Evolutionary conservation across 768 basidiomycete species (phyloP).

Genomic region (Mycena filopes): DNA sequence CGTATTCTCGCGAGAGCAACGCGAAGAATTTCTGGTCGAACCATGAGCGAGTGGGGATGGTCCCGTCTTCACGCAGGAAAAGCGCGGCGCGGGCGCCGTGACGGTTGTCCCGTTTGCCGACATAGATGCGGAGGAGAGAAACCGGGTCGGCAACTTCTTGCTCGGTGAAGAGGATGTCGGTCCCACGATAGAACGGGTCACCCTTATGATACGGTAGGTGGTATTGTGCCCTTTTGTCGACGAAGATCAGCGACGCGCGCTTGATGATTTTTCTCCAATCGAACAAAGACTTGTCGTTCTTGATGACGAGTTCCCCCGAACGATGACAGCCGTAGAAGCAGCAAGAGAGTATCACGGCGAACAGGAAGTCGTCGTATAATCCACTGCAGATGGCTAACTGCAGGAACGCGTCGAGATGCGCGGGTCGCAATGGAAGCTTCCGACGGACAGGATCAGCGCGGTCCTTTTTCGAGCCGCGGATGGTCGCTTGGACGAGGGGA

Average conservation of each 20-base stretch:
- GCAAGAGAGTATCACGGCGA: constrained; percentile 37
- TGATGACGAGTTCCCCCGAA: constrained; percentile 36
- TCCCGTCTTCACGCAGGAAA: constrained; percentile 36
- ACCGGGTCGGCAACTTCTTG: constrained; percentile 37
- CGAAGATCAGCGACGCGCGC: constrained; percentile 33
- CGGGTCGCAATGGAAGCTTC: constrained; percentile 34
- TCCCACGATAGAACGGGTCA: constrained; percentile 41
- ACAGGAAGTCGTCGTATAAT: constrained; percentile 38
- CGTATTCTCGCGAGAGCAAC: constrained; percentile 28
- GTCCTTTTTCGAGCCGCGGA: constrained; percentile 33
- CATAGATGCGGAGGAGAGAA: constrained; percentile 30
- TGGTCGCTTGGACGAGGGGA: constrained; percentile 33
- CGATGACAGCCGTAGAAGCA: constrained; percentile 44
- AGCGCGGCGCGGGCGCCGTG: constrained; percentile 31
- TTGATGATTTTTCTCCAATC: constrained; percentile 43
- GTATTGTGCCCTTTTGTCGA: constrained; percentile 30
- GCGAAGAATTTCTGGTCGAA: constrained; percentile 35
- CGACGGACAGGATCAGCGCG: constrained; percentile 36
- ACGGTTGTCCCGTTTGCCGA: constrained; percentile 15
- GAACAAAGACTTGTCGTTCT: constrained; percentile 23
- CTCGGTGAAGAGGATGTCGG: constrained; percentile 34
- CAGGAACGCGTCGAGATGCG: constrained; percentile 32
- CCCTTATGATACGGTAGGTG: constrained; percentile 44
- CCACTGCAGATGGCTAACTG: constrained; percentile 5
- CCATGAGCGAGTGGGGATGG: constrained; percentile 36